phyloP scores from a whole-genome alignment of 2,329 filamentous ascomycete genomes.

The Arthrobotrys musiformis region DNA sequence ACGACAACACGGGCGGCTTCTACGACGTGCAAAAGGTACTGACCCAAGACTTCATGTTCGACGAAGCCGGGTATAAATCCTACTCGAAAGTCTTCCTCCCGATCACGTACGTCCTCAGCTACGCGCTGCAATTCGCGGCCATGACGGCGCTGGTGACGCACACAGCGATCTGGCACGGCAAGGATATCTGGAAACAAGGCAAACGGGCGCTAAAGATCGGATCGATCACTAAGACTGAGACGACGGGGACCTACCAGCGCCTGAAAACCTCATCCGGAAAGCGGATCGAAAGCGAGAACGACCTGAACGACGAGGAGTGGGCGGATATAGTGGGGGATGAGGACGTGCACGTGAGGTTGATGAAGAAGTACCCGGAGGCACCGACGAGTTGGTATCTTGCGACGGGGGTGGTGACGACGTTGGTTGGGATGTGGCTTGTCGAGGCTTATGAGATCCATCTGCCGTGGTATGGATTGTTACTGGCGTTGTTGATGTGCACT shows the following conservation, averaged over 20 bases:
- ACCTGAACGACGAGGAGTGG: constrained; percentile 56
- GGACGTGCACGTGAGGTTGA: constrained; percentile 84
- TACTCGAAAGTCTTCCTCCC: constrained; percentile 87
- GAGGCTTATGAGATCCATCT: constrained; percentile 87
- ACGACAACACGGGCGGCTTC: constrained; percentile 81
- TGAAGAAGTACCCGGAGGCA: constrained; percentile 83
- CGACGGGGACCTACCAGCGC: constrained; percentile 63
- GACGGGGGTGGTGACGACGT: constrained; percentile 79
- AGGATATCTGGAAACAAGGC: constrained; percentile 82
- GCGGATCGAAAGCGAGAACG: constrained; percentile 28
- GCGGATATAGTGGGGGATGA: constrained; percentile 74
- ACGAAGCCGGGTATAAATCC: constrained; percentile 77
- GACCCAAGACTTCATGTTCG: constrained; percentile 80
- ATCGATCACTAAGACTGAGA: constrained; percentile 55
- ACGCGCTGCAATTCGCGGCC: constrained; percentile 85
- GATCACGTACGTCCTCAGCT: constrained; percentile 87
- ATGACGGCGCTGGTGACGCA: constrained; percentile 82
- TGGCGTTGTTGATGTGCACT: constrained; percentile 80
- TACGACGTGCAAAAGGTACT: constrained; percentile 86
- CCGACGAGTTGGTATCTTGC: constrained; percentile 82
- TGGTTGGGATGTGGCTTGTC: constrained; percentile 82
- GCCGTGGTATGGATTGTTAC: constrained; percentile 85
- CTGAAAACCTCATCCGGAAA: constrained; percentile 21
- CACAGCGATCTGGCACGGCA: constrained; percentile 84
- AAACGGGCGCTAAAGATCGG: constrained; percentile 64